Base-by-base conservation (phyloP, 2,329 filamentous ascomycete genomes). In the Shiraia sp. region DNA sequence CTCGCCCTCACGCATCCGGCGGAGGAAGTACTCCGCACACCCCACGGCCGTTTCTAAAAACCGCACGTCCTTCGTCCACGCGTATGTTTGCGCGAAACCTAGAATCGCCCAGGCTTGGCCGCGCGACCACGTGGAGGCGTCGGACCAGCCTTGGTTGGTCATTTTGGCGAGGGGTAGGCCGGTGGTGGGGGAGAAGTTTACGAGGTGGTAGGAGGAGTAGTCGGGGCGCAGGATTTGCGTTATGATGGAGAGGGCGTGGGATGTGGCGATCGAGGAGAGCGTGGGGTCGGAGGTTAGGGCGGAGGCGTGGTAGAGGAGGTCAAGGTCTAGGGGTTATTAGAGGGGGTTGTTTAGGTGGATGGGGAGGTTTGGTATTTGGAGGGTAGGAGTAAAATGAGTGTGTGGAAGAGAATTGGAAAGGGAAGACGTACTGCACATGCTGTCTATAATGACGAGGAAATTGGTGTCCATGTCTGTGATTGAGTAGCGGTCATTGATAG, bases 71-170 rank as follows among this genome's bases (percentile, higher is more conserved):
- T 65, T 62, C 0, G 77, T 79, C 74, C 75, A 79, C n/a, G 52
- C 50, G 37, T 75, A 77, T 0, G 71, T 71, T 50, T 77, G 69
- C 0, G 70, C 69, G 39, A 77, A 78, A 0, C 76, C 76, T 33
- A 71, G 66, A 2, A 78, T 72, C 0, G 71, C 70, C 76, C 76
- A 79, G 0, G 74, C 74, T 41, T 79, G 76, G 0, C 76, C 76
- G 3, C 76, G 66, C 4, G 70, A 61, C 76, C 76, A 79, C 8
- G 69, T 75, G 0, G 71, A 75, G 1, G 55, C 54, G 36, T 77
- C 71, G 2, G 53, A 55, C 51, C 70, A 71, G 0, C 76, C 76
- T 49, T 78, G 76, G 33, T 77, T 75, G 0, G 75, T 78, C 40
- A 76, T 64, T n/a, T 69, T 69, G 14, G 71, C 65, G 47, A 75